Conservation (phyloP, 2,329 filamentous ascomycete species). For the Fusarium pilosicola region DNA sequence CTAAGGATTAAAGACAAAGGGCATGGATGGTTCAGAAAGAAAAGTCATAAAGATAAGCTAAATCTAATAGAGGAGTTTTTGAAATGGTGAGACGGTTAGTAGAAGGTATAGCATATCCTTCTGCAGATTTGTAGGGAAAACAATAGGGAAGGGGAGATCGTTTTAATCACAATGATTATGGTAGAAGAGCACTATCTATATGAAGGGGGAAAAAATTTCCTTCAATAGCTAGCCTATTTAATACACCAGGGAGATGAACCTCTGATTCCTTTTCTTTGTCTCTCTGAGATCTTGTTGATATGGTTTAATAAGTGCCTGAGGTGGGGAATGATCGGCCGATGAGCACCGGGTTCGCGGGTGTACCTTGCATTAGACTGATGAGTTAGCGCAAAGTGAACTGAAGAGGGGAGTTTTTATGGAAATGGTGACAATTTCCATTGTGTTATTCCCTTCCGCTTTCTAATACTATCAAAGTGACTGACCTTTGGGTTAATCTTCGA, state of each 20-base stretch:
- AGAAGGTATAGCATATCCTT: background rate
- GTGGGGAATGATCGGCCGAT: background rate
- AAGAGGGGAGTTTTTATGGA: background rate
- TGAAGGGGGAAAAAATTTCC: no score
- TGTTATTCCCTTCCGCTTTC: background rate
- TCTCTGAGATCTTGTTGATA: background rate
- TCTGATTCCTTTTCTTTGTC: background rate
- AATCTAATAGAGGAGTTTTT: background rate
- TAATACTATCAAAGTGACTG: background rate
- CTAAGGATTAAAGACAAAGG: background rate
- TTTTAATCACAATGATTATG: background rate
- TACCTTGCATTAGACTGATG: conserved; percentile 3
- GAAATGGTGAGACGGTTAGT: background rate
- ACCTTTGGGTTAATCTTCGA: background rate
- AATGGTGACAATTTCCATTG: background rate
- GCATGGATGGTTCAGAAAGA: background rate
- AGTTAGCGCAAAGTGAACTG: background rate
- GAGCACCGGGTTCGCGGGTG: background rate
- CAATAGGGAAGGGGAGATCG: background rate
- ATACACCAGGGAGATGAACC: no score
- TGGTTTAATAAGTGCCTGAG: background rate
- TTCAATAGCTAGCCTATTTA: no score
- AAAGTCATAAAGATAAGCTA: background rate
- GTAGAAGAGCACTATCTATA: background rate
- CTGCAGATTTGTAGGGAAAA: background rate